Conservation (phyloP, 1,284 basidiomycete species). For the Cryptococcus jaspeensis region DNA sequence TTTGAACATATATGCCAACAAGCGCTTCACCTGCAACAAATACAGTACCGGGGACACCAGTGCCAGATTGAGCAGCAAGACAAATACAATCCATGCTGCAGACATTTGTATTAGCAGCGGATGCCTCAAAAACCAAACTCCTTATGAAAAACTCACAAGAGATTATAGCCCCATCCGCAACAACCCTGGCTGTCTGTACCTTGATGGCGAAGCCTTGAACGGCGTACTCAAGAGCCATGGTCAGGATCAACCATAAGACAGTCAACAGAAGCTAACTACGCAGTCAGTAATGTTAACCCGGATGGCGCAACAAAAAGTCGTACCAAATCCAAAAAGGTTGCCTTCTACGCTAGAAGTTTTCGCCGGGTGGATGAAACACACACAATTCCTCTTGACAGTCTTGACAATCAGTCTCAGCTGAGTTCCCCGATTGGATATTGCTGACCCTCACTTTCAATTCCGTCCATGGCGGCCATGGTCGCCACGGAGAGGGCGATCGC, state of each 20-base stretch:
- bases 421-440: neutral
- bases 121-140: too few relatives aligned
- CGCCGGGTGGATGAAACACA: constrained; percentile 63
- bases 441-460: constrained; percentile 60
- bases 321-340: constrained; percentile 64
- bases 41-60: constrained; percentile 68
- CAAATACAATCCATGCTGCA: constrained; percentile 54
- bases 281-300: neutral
- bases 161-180: constrained; percentile 70
- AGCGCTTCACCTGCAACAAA: constrained; percentile 64
- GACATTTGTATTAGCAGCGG: neutral
- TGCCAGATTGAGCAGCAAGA: constrained; percentile 65
- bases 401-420: constrained; percentile 11
- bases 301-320: neutral
- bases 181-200: constrained; percentile 53
- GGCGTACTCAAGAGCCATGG: constrained; percentile 67
- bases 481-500: constrained; percentile 63
- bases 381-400: constrained; percentile 53
- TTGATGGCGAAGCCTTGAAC: constrained; percentile 59
- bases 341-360: constrained; percentile 64
- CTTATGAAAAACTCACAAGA: constrained; percentile 60
- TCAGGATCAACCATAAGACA: constrained; percentile 62
- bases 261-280: constrained; percentile 52
- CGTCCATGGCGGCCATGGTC: constrained; percentile 57
- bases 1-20: constrained; percentile 59